Conservation (phyloP, 75 land plant species). For the Pinus albicaulis region DNA sequence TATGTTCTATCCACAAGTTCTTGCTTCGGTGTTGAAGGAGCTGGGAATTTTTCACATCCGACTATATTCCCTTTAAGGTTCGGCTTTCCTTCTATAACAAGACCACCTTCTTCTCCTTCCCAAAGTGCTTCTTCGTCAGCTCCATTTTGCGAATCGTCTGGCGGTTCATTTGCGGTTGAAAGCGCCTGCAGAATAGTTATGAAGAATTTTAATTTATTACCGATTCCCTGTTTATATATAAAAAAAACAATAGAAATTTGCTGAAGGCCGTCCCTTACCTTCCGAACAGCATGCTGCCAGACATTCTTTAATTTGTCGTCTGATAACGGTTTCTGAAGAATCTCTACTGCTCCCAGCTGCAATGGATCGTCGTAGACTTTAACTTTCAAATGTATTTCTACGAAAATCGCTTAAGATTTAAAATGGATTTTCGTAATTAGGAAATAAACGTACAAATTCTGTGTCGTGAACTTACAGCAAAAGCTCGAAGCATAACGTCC, state of each 20-base stretch:
- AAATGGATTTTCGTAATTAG: not conserved
- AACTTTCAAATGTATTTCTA: not conserved
- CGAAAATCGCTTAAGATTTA: no score
- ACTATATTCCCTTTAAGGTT: not conserved
- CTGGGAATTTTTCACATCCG: not conserved
- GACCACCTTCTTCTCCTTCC: not conserved
- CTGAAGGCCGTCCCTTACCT: conserved; percentile 5
- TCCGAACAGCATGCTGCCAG: conserved; percentile 34
- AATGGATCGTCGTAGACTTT: not conserved
- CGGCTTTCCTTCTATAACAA: not conserved
- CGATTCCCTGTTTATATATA: not conserved
- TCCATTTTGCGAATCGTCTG: not conserved
- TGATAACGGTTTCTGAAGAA: conserved; percentile 24
- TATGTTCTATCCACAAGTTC: not conserved
- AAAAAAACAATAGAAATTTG: not conserved
- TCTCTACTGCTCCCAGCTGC: conserved; percentile 34
- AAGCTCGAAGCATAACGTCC: conserved; percentile 14
- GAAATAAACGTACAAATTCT: not conserved
- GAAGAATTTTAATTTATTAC: not conserved
- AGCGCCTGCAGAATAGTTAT: conserved; percentile 2
- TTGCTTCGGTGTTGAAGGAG: conserved; percentile 7
- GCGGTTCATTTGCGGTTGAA: not conserved
- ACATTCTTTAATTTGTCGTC: conserved; percentile 31
- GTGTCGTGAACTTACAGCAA: conserved; percentile 13
- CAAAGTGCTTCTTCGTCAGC: not conserved